Evolutionary conservation across 306 rosid genomes (phyloP), one percentile per base, ranked within the genome.

Genomic region (Lathyrus sativus): DNA sequence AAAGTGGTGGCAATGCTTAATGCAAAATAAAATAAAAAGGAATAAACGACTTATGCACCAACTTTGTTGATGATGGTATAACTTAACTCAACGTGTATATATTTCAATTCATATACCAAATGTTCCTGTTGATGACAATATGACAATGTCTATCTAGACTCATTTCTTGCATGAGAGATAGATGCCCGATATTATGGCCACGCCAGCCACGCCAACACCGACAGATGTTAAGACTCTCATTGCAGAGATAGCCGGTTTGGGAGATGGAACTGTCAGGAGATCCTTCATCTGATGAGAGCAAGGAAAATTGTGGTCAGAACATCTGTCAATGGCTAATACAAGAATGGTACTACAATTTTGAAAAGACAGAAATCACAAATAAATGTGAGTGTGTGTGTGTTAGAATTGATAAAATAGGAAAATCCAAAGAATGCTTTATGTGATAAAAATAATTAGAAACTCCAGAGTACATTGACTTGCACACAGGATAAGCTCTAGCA

Each of bases 161-260:
- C 76, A 89, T 65, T 87, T 92, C 85, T 80, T 89, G 76, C 70
- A 72, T 6, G 91, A 76, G 37, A 86, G 79, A 79, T 88, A 90
- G 67, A 93, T 76, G 75, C 99, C 96, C 0, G 96, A 89, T 62
- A 88, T 26, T 24, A 93, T 84, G 74, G 92, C 97, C 17, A 45
- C 86, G 48, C 96, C 97, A 4, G 83, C 91, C 57, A 82, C 91
- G 0, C 84, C 90, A 65, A 84, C 83, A 28, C 92, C 92, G 0
- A 80, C 46, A 10, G 89, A 79, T 43, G 83, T 78, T 4, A 88
- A 41, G 31, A 93, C 59, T 73, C 44, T 86, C 22, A 46, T n/a
- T 1, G 79, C 66, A n/a, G 95, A 77, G 46, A 79, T 1, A 31
- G 44, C 68, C 9, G 79, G 75, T 66, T 73, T 75, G 11, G 79